Percentiles rank a stretch among this genome's conserved stretches.
Evolutionary conservation across 2,329 filamentous ascomycete species (phyloP).

Genomic region (Remersonia thermophila): DNA sequence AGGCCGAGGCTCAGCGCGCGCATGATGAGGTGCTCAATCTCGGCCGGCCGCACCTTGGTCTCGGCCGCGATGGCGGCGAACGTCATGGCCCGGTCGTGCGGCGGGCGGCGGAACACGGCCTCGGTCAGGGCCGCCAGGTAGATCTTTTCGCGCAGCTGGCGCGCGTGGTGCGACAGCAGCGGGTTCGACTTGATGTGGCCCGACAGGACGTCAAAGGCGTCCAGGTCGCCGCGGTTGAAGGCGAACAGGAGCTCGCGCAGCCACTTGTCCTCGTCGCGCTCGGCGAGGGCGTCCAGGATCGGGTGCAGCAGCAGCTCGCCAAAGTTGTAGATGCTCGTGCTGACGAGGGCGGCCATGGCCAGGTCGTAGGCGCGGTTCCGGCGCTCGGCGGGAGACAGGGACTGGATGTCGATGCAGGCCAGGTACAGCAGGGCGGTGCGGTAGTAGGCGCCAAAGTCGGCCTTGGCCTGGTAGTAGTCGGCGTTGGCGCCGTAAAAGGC

Average conservation of each 20-base stretch:
- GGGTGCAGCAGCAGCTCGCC: conserved; percentile 96
- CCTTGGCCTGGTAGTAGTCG: conserved; percentile 85
- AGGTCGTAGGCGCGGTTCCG: conserved; percentile 82
- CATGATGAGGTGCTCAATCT: conserved; percentile 98
- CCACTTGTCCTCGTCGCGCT: conserved; percentile 67
- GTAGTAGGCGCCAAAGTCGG: conserved; percentile 94
- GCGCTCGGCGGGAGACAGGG: conserved; percentile 62
- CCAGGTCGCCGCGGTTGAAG: conserved; percentile 90
- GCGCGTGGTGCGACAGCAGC: conserved; percentile 65
- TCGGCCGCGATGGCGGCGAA: conserved; percentile 81
- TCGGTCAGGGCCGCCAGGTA: conserved; percentile 93
- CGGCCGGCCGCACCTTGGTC: conserved; percentile 79
- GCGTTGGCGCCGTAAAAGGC: conserved; percentile 94
- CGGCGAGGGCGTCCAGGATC: conserved; percentile 70
- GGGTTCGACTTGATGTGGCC: conserved; percentile 70
- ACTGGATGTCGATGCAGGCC: conserved; percentile 77
- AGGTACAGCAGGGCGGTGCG: conserved; percentile 95
- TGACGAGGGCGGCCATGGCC: conserved; percentile 81
- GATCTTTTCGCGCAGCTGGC: conserved; percentile 92
- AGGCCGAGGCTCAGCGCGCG: conserved; percentile 93
- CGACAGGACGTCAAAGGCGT: conserved; percentile 71
- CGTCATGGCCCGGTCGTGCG: conserved; percentile 88
- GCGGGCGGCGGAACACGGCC: conserved; percentile 87
- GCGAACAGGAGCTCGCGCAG: conserved; percentile 91
- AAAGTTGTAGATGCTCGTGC: conserved; percentile 97